Base-by-base conservation (phyloP, 495 filamentous ascomycete genomes). In the Penicillium tannophilum region DNA sequence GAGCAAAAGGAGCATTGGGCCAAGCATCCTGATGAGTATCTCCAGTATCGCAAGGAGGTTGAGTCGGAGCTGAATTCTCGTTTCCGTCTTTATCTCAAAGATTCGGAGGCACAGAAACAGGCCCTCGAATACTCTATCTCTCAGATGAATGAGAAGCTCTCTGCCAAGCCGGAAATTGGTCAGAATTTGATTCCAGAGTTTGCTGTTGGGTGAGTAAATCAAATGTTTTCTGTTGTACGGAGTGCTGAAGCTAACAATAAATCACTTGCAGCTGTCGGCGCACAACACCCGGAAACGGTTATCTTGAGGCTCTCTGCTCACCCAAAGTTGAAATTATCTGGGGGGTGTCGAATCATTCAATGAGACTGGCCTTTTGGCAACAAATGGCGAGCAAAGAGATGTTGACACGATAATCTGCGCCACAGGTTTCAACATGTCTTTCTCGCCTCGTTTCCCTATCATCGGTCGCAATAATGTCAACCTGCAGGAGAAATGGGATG, bases 351-450 rank as follows among this genome's bases (percentile, higher is more conserved):
- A 24, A 4, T 20, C 17, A 4, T 23, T 46, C 44, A 46, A 20
- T 24, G 44, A 46, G 12, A 24, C 10, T 46, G 44, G 44, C 2
- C 17, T 46, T 23, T 4, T 46, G 10, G 20, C 44, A 12, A 5
- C 4, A 6, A 24, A 46, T 26, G 44, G 44, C 14, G 1, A 46
- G 20, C 20, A 23, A 12, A 19, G 44, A 23, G 20, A 46, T 26
- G 69, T 77, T 19, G 80, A 82, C 51, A 54, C 81, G 4, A 74
- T 84, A 17, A 70, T 82, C 28, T 82, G 77, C 63, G 68, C 77
- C 10, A 79, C 77, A 2, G 81, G 81, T 0, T 84, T 82, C 54
- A 68, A 83, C 52, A 71, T 71, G 0, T 72, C 69, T 3, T 76
- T 69, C 50, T 51, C 67, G 5, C 75, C 78, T 1, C 30, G 39